Evolutionary conservation across 768 basidiomycete species (phyloP), one percentile per base, ranked within the genome.

Genomic region (Hebeloma cylindrosporum): DNA sequence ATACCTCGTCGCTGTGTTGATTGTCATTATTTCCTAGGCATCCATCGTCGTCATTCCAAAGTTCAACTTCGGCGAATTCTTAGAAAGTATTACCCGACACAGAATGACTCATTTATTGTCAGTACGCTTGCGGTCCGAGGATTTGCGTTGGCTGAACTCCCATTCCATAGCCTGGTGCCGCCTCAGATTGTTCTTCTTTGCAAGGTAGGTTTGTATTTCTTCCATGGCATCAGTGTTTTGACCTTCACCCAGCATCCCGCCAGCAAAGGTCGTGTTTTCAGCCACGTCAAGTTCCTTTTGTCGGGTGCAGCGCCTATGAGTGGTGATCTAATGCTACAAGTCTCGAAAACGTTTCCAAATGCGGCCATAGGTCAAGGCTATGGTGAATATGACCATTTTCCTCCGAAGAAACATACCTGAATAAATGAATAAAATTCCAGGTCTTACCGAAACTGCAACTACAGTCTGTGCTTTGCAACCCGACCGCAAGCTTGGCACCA

Each of bases 221-320:
- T 18, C 27, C 13, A 2, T 4, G 11, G 25, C 42, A 30, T 21
- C 20, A 3, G 23, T 14, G 18, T n/a, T 26, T 31, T 7, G 30
- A n/a, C 23, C 20, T n/a, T 14, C n/a, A 13, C n/a, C 27, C 17
- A 83, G 79, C 75, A 81, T 54, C 79, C 77, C n/a, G 70, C 65
- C 3, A 65, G 66, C 40, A 73, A 70, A 54, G 62, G 74, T 4
- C 70, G 73, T 34, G 73, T 82, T 52, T 68, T 85, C 6, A 68
- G 64, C 8, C 69, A 74, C 39, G 68, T 85, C 37, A 76, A 75
- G 43, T 74, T 69, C 45, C 68, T 73, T 57, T 63, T 81, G 43
- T 79, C 69, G 39, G 83, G 83, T 28, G 83, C 82, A 13, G 83
- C 83, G 1, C 84, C 84, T 7, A 56, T 85, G 14, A 79, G 79